Evolutionary conservation across 2,329 filamentous ascomycete species (phyloP), one percentile per base, ranked within the genome.

Genomic region (Aspergillus fumigatus): DNA sequence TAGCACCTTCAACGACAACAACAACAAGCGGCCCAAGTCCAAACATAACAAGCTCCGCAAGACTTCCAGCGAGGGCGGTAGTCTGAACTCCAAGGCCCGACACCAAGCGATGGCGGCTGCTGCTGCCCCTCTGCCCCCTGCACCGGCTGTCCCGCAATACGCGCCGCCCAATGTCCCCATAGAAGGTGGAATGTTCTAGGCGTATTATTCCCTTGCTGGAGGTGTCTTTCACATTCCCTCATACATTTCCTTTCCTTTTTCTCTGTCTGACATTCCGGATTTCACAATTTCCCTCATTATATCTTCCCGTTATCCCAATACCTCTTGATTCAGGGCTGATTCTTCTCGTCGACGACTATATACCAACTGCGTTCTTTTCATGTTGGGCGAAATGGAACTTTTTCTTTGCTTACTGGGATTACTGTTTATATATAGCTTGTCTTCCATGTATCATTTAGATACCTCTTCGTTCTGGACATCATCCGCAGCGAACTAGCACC

Each of bases 21-120:
- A 67, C 41, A 65, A 73, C 7, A 75, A 70, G 52, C 71, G 71
- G 17, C 62, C 63, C 10, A 67, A 70, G 51, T 67, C 72, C 25
- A 73, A 75, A 53, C 73, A 75, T 41, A 47, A 23, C 43, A 66
- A 71, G 54, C 63, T 81, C 21, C 74, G 79, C 54, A 82, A 82
- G 65, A 74, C 73, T 11, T 77, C 77, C 5, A 82, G 79, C 59
- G 80, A 82, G 61, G 79, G 79, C 25, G 79, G 75, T 21, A 78
- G 75, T 52, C 66, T 83, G 56, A 75, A 79, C 52, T 72, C 70
- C 6, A 73, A 72, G 49, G 75, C 78, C n/a, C 68, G 76, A 27
- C 74, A 77, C 55, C 75, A 76, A 53, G 65, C 70, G 17, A 66
- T 74, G 58, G 60, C 67, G 50, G 63, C 63, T 4, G 25, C 53